Evolutionary conservation across 163 green algal species (phyloP), one percentile per base, ranked within the genome.

Genomic region (Scenedesmus sp.): DNA sequence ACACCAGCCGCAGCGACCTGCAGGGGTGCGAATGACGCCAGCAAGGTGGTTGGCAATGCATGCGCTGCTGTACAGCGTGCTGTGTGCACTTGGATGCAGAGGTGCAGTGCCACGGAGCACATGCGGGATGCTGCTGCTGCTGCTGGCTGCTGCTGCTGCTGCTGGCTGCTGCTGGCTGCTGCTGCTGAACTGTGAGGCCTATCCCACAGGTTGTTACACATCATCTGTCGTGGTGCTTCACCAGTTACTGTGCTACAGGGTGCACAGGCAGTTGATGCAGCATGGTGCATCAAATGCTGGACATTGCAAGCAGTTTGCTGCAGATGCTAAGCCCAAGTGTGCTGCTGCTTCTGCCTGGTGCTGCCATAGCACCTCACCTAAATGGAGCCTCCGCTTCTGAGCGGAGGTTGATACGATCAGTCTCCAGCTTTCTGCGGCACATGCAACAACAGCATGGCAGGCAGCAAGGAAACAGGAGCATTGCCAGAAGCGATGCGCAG

Each of bases 1-100:
- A 43, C n/a, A 98, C 94, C 33, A 98, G 83, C 2, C 96, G 92
- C 22, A 98, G 56, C 0, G 92, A 89, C 78, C 93, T 91, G 90
- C 70, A 91, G 65, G 37, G 16, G 15, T n/a, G n/a, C n/a, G 73
- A 35, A 0, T 0, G 12, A 10, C 35, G 33, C 0, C 1, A 49
- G 35, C 73, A 49, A 30, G 6, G 56, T 20, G 65, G 49, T 56
- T 20, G 15, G 49, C 49, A 56, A 56, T 12, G 49, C 49, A 56
- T 56, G 49, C 49, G n/a, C n/a, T n/a, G n/a, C 49, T 20, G 49
- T 56, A 13, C 13, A 12, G 49, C 13, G 49, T 56, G 49, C 13
- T 12, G 49, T 56, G 49, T 56, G 49, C 15, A 13, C 49, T 12
- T 56, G 49, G 49, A 12, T 78, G 1, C 10, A 56, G 49, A 13